phyloP scores from a whole-genome alignment of 768 basidiomycete genomes.

The Exsudoporus frostii region DNA sequence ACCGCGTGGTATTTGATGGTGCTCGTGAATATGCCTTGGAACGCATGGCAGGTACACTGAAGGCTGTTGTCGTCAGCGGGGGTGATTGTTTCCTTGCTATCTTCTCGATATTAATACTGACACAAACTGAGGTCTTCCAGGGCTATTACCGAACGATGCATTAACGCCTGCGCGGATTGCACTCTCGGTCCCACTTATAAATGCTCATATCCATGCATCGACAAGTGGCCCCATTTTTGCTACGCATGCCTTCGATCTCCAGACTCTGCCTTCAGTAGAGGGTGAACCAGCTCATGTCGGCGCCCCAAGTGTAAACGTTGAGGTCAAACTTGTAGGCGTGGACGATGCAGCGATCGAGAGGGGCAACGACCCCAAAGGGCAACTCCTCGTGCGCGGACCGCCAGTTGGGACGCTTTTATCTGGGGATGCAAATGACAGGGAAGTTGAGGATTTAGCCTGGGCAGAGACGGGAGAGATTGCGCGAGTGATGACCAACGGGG shows the following conservation, averaged over 20 bases:
- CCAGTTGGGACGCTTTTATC: conserved; percentile 55
- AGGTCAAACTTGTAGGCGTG: conserved; percentile 72
- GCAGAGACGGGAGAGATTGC: conserved; percentile 41
- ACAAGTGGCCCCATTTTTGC: conserved; percentile 78
- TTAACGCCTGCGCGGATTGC: conserved; percentile 68
- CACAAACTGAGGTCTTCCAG: conserved; percentile 31
- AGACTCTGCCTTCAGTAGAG: conserved; percentile 53
- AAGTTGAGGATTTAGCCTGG: conserved; percentile 44
- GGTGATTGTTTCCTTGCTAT: conserved; percentile 42
- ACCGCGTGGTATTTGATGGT: conserved; percentile 68
- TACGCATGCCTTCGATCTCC: conserved; percentile 82
- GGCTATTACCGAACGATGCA: conserved; percentile 43
- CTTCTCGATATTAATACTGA: background rate
- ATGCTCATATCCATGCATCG: conserved; percentile 55
- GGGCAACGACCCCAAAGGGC: conserved; percentile 64
- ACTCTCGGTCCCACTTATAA: conserved; percentile 73
- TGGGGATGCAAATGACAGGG: conserved; percentile 29
- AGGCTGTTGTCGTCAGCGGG: conserved; percentile 69
- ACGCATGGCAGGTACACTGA: conserved; percentile 55
- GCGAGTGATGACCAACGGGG: conserved; percentile 61
- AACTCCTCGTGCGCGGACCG: conserved; percentile 67
- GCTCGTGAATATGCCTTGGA: conserved; percentile 62
- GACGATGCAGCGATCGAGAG: conserved; percentile 62
- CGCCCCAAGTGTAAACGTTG: conserved; percentile 82
- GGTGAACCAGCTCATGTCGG: conserved; percentile 52